A percentile compares a stretch with the other conserved stretches of the same genome.
Conservation (phyloP, 768 basidiomycete genomes). For the Clathrus columnatus region DNA sequence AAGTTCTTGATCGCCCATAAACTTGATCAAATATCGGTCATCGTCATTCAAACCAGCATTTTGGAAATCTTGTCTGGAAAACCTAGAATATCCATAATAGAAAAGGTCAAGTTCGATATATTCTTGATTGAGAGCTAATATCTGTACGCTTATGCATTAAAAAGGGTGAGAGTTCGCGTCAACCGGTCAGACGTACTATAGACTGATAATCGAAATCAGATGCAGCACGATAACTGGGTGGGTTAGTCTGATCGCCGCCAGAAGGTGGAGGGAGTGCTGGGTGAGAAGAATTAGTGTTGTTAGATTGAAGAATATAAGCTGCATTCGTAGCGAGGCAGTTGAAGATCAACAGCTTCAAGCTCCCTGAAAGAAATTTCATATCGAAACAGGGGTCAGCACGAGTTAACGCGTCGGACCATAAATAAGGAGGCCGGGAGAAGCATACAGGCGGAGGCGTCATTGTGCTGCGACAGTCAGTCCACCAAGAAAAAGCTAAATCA, state of each 20-base stretch:
- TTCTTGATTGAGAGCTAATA: slow-evolving; percentile 55
- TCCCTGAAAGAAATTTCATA: too few species aligned
- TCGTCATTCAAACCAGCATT: slow-evolving; percentile 43
- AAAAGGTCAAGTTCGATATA: slow-evolving; percentile 55
- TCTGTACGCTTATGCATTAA: slow-evolving; percentile 20
- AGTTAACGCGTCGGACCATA: too few species aligned
- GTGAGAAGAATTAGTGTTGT: neutral
- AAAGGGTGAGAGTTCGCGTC: neutral
- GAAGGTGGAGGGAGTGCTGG: neutral
- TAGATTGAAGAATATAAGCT: too few species aligned
- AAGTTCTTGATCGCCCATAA: slow-evolving; percentile 56
- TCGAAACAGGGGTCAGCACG: too few species aligned
- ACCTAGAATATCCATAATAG: slow-evolving; percentile 44
- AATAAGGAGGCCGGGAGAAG: too few species aligned
- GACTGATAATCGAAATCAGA: slow-evolving; percentile 45
- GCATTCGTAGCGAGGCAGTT: too few species aligned
- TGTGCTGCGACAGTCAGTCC: too few species aligned
- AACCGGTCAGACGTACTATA: slow-evolving; percentile 22
- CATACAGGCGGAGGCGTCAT: too few species aligned
- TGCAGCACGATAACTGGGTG: slow-evolving; percentile 25
- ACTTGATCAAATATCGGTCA: slow-evolving; percentile 47
- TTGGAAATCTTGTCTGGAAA: slow-evolving; percentile 48
- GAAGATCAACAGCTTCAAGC: too few species aligned
- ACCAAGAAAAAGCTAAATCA: too few species aligned
- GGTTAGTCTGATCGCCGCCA: neutral